Percentiles rank a stretch among this genome's conserved stretches.
Conservation (phyloP, 73 alveolate species). For the Blepharisma japonicum region DNA sequence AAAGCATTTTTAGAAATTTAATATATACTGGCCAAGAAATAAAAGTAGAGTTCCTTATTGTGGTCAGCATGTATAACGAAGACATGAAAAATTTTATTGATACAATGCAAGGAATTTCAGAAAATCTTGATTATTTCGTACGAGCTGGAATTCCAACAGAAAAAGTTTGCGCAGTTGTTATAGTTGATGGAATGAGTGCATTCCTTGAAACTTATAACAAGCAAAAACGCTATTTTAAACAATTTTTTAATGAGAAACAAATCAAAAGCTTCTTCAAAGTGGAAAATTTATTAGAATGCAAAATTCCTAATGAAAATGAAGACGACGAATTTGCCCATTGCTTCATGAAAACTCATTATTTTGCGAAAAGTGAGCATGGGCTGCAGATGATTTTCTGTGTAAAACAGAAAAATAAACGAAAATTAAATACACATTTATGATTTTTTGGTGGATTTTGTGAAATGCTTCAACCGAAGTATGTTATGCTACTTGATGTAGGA, state of each 20-base stretch:
- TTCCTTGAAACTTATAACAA: conserved; percentile 13
- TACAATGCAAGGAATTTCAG: conserved; percentile 40
- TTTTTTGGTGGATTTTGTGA: conserved; percentile 45
- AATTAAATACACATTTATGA: conserved; percentile 48
- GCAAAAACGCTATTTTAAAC: conserved; percentile 11
- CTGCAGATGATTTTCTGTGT: conserved; percentile 10
- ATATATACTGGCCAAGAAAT: neutral
- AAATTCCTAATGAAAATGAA: neutral
- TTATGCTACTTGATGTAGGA: conserved; percentile 52
- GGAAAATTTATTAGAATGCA: neutral
- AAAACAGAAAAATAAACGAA: conserved; percentile 22
- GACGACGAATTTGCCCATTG: conserved; percentile 28
- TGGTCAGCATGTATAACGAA: conserved; percentile 56
- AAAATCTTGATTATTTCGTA: conserved; percentile 22
- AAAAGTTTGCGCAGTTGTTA: neutral
- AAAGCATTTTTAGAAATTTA: neutral
- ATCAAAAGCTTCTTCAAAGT: neutral
- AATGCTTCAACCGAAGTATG: conserved; percentile 39
- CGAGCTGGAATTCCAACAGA: neutral
- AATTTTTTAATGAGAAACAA: neutral
- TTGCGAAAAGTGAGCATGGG: neutral
- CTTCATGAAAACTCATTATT: neutral
- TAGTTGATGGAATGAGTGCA: conserved; percentile 14
- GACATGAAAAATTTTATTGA: conserved; percentile 33
- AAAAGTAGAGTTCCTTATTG: conserved; percentile 15